Evolutionary conservation across 805 yeast species (phyloP).

Genomic region (Ascoidea asiatica): DNA sequence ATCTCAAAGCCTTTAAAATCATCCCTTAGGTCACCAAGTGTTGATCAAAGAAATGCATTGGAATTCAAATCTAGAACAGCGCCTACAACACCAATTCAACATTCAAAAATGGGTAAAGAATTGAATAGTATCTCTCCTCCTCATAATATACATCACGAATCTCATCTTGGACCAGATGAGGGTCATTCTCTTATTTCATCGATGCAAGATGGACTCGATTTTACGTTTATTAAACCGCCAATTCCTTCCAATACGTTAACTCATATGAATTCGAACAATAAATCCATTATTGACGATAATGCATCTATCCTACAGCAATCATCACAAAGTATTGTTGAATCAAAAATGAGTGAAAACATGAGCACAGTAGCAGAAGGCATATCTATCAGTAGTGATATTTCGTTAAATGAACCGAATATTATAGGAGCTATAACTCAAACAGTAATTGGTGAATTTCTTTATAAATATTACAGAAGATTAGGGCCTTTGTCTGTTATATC

Average conservation of each 20-base stretch:
- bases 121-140: background rate
- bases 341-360: constrained; percentile 10
- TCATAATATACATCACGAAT: background rate
- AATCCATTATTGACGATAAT: constrained; percentile 1
- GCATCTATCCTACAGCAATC: background rate
- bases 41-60: no score
- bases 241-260: constrained; percentile 6
- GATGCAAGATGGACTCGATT: background rate
- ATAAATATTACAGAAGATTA: constrained; percentile 69
- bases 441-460: constrained; percentile 82
- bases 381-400: constrained; percentile 40
- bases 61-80: background rate
- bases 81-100: no score
- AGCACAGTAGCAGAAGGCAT: constrained; percentile 21
- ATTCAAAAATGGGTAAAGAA: no score
- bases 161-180: background rate
- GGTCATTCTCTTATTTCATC: background rate
- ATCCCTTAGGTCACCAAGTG: background rate
- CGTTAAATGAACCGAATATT: constrained; percentile 56
- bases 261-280: background rate
- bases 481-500: constrained; percentile 62
- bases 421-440: constrained; percentile 84
- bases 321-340: constrained; percentile 11
- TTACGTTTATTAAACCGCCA: background rate
- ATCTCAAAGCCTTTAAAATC: background rate